These are phyloP conservation scores for Clarkia xantiana DNA, from an alignment of 345 rosid species.

Conservation along the genomic window DNA sequence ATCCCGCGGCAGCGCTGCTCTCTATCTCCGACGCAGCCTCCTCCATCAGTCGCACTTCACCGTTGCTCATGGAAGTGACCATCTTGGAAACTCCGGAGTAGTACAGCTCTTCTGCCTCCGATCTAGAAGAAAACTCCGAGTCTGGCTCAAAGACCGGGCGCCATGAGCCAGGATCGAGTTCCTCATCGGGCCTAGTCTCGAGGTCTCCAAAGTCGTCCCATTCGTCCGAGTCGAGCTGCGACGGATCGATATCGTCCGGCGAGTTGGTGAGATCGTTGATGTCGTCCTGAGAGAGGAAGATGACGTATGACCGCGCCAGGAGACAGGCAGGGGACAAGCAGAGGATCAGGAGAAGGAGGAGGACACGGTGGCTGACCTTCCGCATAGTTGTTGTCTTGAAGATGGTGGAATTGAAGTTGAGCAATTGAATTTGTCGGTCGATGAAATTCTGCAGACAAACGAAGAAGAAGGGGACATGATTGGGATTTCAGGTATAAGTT, in stretches of 20 bases:
- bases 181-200: slow-evolving; percentile 50
- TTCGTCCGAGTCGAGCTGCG: slow-evolving; percentile 24
- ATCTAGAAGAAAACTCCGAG: slow-evolving; percentile 7
- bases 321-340: slow-evolving; percentile 22
- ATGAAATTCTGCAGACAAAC: too few species aligned
- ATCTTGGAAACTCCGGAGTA: slow-evolving; percentile 43
- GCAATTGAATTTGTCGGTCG: too few species aligned
- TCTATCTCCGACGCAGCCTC: slow-evolving; percentile 62
- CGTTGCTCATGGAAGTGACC: slow-evolving; percentile 33
- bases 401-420: too few species aligned
- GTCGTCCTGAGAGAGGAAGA: slow-evolving; percentile 73
- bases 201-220: slow-evolving; percentile 77
- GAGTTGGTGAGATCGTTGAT: slow-evolving; percentile 42
- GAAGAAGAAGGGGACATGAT: too few species aligned
- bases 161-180: slow-evolving; percentile 94
- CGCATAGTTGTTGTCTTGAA: too few species aligned
- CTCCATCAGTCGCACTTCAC: slow-evolving; percentile 50
- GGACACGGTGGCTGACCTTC: not conserved
- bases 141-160: slow-evolving; percentile 82
- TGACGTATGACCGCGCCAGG: slow-evolving; percentile 53
- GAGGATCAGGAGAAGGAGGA: slow-evolving; percentile 10
- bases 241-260: slow-evolving; percentile 28
- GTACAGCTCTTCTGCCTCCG: slow-evolving; percentile 27
- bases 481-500: too few species aligned
- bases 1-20: slow-evolving; percentile 38